These are phyloP conservation scores for Magnusiomyces clavatus DNA, from an alignment of 1,139 yeast genomes.

Conservation along the genomic window DNA sequence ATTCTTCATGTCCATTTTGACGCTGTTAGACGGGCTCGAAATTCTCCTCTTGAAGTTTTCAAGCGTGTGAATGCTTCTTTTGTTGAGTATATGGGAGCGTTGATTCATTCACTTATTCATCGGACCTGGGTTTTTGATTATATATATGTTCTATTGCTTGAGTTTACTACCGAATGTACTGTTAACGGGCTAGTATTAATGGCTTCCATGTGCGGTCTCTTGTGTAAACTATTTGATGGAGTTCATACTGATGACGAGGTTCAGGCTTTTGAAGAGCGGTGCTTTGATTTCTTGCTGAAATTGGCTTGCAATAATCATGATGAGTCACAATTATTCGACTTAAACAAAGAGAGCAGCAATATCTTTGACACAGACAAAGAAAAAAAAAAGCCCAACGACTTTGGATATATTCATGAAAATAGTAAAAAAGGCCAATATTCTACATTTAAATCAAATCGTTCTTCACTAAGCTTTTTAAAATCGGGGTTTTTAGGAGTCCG, in stretches of 20 bases:
- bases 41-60: slow-evolving; percentile 4
- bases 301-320: neutral
- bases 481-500: too few relatives aligned
- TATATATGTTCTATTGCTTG: slow-evolving; percentile 8
- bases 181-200: slow-evolving; percentile 9
- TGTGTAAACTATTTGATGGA: slow-evolving; percentile 14
- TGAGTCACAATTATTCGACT: too few relatives aligned
- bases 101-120: slow-evolving; percentile 9
- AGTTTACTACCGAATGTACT: slow-evolving; percentile 6
- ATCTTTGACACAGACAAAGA: neutral
- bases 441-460: too few relatives aligned
- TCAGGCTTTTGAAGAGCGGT: neutral
- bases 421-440: too few relatives aligned
- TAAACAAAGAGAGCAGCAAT: too few relatives aligned
- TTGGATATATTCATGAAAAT: neutral
- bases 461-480: too few relatives aligned
- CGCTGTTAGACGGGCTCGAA: neutral
- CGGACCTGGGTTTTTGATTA: slow-evolving; percentile 14
- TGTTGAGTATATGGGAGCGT: slow-evolving; percentile 14
- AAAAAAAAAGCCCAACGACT: neutral
- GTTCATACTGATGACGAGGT: slow-evolving; percentile 10
- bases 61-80: slow-evolving; percentile 12
- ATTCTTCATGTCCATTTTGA: slow-evolving; percentile 5
- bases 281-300: slow-evolving; percentile 10
- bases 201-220: slow-evolving; percentile 11